phyloP scores from a whole-genome alignment of 345 rosid species.

The Psidium guajava region DNA sequence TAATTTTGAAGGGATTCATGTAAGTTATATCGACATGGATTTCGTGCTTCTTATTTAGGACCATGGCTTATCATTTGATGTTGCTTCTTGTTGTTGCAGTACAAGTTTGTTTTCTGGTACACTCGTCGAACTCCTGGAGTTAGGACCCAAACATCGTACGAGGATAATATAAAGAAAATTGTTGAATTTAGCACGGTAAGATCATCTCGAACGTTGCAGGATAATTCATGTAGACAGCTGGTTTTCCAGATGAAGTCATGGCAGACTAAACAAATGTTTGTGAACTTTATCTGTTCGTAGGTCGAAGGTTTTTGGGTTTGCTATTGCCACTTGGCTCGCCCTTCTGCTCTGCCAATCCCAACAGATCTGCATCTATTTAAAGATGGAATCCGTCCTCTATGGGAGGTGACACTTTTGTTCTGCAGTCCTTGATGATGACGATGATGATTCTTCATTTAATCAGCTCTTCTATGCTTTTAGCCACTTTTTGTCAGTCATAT shows the following conservation, averaged over 20 bases:
- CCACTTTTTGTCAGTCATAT: background rate
- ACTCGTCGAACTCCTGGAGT: constrained; percentile 91
- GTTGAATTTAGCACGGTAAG: constrained; percentile 89
- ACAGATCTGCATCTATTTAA: constrained; percentile 91
- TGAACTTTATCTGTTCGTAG: constrained; percentile 13
- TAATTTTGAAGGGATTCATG: background rate
- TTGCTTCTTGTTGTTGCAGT: constrained; percentile 24
- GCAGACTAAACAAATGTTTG: background rate
- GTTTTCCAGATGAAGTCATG: background rate
- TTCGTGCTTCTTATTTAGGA: background rate
- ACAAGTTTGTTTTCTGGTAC: constrained; percentile 93
- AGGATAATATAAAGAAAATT: constrained; percentile 90
- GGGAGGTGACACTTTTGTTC: constrained; percentile 60
- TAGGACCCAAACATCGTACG: constrained; percentile 77
- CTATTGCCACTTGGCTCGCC: constrained; percentile 86
- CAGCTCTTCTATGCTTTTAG: background rate
- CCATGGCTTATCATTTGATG: background rate
- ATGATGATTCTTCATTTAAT: background rate
- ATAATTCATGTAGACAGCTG: background rate
- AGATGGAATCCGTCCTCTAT: constrained; percentile 84
- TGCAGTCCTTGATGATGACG: background rate
- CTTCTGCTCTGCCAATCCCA: constrained; percentile 81
- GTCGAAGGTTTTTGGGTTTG: constrained; percentile 90
- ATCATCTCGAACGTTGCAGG: background rate
- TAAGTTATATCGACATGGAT: background rate